Conservation (phyloP, 108 stramenopile genomes). For the Cyclotella kingstonii region DNA sequence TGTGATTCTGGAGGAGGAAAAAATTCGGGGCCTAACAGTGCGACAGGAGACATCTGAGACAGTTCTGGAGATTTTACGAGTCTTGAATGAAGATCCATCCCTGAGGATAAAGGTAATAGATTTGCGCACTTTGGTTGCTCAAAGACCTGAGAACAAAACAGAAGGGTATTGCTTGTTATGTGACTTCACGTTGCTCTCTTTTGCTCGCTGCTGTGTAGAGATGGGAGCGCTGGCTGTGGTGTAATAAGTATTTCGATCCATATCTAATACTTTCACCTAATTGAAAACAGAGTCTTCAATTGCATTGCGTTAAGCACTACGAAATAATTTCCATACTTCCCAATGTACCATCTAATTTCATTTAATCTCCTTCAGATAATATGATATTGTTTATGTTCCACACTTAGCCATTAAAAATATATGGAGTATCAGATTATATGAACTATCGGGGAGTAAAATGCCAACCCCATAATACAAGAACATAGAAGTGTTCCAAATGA, state of each 20-base stretch:
- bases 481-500: conserved; percentile 39
- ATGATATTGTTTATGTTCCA: too few relatives aligned
- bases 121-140: conserved; percentile 16
- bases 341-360: too few relatives aligned
- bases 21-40: conserved; percentile 50
- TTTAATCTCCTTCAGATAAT: too few relatives aligned
- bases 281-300: too few relatives aligned
- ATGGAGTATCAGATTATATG: conserved; percentile 9
- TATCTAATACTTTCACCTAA: too few relatives aligned
- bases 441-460: conserved; percentile 57
- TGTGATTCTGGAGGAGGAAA: conserved; percentile 26
- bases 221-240: conserved; percentile 70
- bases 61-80: conserved; percentile 31
- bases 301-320: background rate
- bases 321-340: too few relatives aligned
- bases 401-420: background rate
- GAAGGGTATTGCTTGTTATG: conserved; percentile 37
- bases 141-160: conserved; percentile 4
- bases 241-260: background rate
- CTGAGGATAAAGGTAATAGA: conserved; percentile 17
- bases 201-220: conserved; percentile 74
- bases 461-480: conserved; percentile 44
- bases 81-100: conserved; percentile 16
- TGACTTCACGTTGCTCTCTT: conserved; percentile 63
- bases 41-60: conserved; percentile 50